Evolutionary conservation across 192 early-diverging fungal genomes (phyloP).

Genomic region (Gaertneriomyces semiglobifer): DNA sequence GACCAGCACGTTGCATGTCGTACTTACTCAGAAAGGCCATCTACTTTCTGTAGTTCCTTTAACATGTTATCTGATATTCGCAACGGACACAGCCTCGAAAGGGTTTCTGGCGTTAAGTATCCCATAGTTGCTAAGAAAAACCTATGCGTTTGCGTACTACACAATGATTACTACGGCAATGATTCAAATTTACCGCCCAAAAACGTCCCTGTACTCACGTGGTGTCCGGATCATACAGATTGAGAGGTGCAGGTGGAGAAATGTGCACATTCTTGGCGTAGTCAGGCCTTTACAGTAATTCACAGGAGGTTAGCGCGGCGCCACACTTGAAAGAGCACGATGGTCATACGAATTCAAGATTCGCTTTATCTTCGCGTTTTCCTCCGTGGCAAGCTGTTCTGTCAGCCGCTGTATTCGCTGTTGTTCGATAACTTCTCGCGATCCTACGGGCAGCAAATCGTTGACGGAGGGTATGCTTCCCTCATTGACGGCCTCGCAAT

Average conservation of each 20-base stretch:
- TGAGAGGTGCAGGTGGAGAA: conserved; percentile 27
- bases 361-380: too few species aligned
- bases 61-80: conserved; percentile 60
- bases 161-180: neutral
- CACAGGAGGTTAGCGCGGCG: neutral
- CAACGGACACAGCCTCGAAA: conserved; percentile 60
- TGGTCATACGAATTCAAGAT: too few species aligned
- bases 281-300: neutral
- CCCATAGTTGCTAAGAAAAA: conserved; percentile 66
- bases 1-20: neutral
- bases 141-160: conserved; percentile 53
- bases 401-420: too few species aligned
- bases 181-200: neutral
- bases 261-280: too few species aligned
- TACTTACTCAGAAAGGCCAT: conserved; percentile 64
- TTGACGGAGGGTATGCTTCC: conserved; percentile 31
- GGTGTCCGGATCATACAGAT: conserved; percentile 25
- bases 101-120: conserved; percentile 54
- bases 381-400: too few species aligned
- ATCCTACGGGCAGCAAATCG: conserved; percentile 2
- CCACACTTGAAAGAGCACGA: too few species aligned
- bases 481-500: conserved; percentile 27
- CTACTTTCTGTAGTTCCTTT: conserved; percentile 60
- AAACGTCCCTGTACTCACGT: neutral
- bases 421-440: too few species aligned